phyloP scores from a whole-genome alignment of 78 protist genomes.

The Dictyostelium capitatum region DNA sequence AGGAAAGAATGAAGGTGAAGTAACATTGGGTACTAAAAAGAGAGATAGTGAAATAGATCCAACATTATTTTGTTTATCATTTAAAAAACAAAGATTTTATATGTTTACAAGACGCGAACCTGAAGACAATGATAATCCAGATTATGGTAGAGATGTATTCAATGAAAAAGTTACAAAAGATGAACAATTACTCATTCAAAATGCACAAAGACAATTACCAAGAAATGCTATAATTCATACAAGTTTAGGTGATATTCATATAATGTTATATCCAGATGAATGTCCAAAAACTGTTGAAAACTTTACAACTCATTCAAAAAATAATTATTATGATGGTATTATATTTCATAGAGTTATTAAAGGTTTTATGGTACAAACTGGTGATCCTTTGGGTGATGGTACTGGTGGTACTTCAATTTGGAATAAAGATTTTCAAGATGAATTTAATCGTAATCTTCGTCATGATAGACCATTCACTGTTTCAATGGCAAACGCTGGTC shows the following conservation, averaged over 20 bases:
- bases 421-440: slow-evolving; percentile 97
- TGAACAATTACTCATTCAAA: slow-evolving; percentile 54
- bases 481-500: slow-evolving; percentile 97
- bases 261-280: slow-evolving; percentile 94
- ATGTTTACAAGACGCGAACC: slow-evolving; percentile 93
- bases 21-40: slow-evolving; percentile 41
- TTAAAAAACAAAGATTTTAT: slow-evolving; percentile 92
- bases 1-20: slow-evolving; percentile 81
- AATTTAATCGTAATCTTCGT: slow-evolving; percentile 87
- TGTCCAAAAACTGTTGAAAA: slow-evolving; percentile 98
- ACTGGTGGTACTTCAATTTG: slow-evolving; percentile 93
- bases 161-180: slow-evolving; percentile 97
- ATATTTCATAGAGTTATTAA: slow-evolving; percentile 96
- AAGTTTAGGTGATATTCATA: slow-evolving; percentile 90
- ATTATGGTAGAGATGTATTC: slow-evolving; percentile 94
- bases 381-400: slow-evolving; percentile 96
- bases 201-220: slow-evolving; percentile 61
- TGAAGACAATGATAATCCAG: slow-evolving; percentile 69
- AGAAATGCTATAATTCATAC: slow-evolving; percentile 92
- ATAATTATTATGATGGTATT: slow-evolving; percentile 90
- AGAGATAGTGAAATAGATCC: slow-evolving; percentile 88
- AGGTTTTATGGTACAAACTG: slow-evolving; percentile 97
- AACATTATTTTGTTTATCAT: slow-evolving; percentile 89
- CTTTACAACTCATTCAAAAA: slow-evolving; percentile 93
- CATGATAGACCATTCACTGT: slow-evolving; percentile 93